Evolutionary conservation across 2,329 filamentous ascomycete species (phyloP), one percentile per base, ranked within the genome.

Genomic region (Calonectria pseudoreteaudii): DNA sequence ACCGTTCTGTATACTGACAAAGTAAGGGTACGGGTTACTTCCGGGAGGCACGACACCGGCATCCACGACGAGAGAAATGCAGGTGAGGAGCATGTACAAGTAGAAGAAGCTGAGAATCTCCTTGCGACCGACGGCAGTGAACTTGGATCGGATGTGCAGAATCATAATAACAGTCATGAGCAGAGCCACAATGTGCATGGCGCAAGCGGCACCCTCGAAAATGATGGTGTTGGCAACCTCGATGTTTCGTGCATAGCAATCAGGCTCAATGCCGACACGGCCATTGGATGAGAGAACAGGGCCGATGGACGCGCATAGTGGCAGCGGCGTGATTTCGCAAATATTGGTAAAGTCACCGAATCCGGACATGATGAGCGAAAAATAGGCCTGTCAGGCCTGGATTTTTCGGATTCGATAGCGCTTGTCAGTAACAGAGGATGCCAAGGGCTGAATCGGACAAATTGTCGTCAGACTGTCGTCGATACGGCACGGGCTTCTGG

Each of bases 211-310:
- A 82, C 93, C 95, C 86, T 98, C 93, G 84, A 99, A 99, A 82
- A 99, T 99, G 87, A 98, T 96, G 50, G 97, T 99, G 87, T 99
- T 99, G 79, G 96, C 97, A 78, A 98, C 86, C 86, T 98, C 96
- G 85, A 99, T 96, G 81, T 97, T 97, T 73, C 97, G 93, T 73
- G 97, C 94, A 87, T 96, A 98, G 88, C 97, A 99, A 82, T 93
- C 91, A 71, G 97, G 92, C 84, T 98, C 93, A 77, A 98, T 97
- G 79, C 95, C 94, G 16, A 93, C 90, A 71, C 91, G 90, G 78
- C 89, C 91, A 28, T 91, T 90, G 77, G 95, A 91, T 41, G 90
- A 88, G 36, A 92, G 92, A 80, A 93, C 91, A 58, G 93, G 91
- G 23, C 97, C 97, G 79, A 99, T 91, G 70, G 95, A 90, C 67